Evolutionary conservation across 768 basidiomycete species (phyloP).

Genomic region (Lactarius hengduanensis): DNA sequence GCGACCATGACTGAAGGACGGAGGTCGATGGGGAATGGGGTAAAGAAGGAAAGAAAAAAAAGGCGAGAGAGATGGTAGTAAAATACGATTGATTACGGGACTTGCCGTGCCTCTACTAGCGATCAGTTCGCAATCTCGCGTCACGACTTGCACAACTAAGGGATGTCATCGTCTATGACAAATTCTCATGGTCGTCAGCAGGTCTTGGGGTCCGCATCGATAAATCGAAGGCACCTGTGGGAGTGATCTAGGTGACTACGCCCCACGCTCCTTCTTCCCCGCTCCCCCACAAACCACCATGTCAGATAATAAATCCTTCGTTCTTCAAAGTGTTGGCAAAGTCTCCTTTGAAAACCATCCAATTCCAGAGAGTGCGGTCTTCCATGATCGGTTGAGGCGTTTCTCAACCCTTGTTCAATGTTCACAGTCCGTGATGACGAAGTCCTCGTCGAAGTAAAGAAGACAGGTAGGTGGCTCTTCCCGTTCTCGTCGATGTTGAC

Average conservation of each 20-base stretch:
- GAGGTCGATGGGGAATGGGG: constrained; percentile 4
- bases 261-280: no score
- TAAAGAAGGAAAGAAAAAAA: constrained; percentile 26
- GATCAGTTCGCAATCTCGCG: constrained; percentile 1
- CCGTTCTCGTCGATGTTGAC: constrained; percentile 10
- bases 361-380: constrained; percentile 64
- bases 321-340: constrained; percentile 66
- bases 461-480: constrained; percentile 62
- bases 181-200: not conserved
- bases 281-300: constrained; percentile 39
- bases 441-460: constrained; percentile 87
- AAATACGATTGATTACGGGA: constrained; percentile 16
- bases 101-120: constrained; percentile 19
- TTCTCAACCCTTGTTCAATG: constrained; percentile 23
- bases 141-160: not conserved
- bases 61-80: constrained; percentile 21
- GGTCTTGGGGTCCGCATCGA: not conserved
- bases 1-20: constrained; percentile 55
- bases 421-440: constrained; percentile 64
- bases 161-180: not conserved
- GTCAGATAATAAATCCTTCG: constrained; percentile 78
- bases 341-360: constrained; percentile 70
- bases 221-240: not conserved
- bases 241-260: not conserved
- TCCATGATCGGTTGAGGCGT: not conserved